phyloP scores from a whole-genome alignment of 306 rosid genomes.

The Elaeagnus macrophylla region DNA sequence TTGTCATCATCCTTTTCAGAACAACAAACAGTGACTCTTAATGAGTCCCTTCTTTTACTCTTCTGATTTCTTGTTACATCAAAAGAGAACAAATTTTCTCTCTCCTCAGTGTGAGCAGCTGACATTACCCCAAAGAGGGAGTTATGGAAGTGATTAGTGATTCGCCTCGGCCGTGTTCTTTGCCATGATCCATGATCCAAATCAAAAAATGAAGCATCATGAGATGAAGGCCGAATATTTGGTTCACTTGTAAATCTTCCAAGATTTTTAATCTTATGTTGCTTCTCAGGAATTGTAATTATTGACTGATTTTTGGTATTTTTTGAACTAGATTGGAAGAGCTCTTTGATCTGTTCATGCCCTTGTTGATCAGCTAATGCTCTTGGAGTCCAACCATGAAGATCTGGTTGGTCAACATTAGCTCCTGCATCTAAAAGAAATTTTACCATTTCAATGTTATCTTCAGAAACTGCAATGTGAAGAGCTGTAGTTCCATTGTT shows the following conservation, averaged over 20 bases:
- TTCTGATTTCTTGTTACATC: slow-evolving; percentile 19
- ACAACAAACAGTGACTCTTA: slow-evolving; percentile 61
- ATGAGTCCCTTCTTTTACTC: slow-evolving; percentile 8
- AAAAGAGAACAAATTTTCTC: slow-evolving; percentile 22
- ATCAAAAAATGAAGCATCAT: slow-evolving; percentile 28
- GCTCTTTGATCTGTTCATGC: slow-evolving; percentile 47
- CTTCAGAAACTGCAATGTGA: slow-evolving; percentile 73
- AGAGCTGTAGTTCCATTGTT: slow-evolving; percentile 57
- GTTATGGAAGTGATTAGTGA: slow-evolving; percentile 57
- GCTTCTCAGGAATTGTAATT: slow-evolving; percentile 24
- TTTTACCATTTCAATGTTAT: slow-evolving; percentile 48
- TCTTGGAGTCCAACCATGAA: slow-evolving; percentile 68
- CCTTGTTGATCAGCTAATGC: slow-evolving; percentile 80
- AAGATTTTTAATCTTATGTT: slow-evolving; percentile 24
- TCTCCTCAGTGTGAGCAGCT: slow-evolving; percentile 46
- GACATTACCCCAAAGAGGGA: slow-evolving; percentile 78
- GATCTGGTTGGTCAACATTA: slow-evolving; percentile 45
- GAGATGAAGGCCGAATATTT: slow-evolving; percentile 33
- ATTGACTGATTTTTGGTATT: slow-evolving; percentile 34
- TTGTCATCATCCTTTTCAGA: slow-evolving; percentile 47
- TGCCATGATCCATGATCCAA: slow-evolving; percentile 31
- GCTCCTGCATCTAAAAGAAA: slow-evolving; percentile 62
- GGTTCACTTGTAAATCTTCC: slow-evolving; percentile 78
- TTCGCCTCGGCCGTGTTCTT: slow-evolving; percentile 51
- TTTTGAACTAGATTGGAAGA: slow-evolving; percentile 33